Conservation (phyloP, 495 filamentous ascomycete species). For the Penicillium antarcticum region DNA sequence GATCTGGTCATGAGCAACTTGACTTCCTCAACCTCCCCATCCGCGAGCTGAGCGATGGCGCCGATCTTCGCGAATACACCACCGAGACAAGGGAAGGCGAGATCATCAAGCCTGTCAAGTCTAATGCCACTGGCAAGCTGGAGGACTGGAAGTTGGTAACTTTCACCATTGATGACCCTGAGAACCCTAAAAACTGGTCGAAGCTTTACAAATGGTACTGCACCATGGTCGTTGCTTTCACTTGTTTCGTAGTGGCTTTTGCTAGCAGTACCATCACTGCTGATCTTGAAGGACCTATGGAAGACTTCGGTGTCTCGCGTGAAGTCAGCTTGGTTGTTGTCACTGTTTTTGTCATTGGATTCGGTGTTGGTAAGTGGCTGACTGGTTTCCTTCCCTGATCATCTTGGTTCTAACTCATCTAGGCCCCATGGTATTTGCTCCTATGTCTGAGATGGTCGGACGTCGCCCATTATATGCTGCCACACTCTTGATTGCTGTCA, state of each 20-base stretch:
- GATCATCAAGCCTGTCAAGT: conserved; percentile 53
- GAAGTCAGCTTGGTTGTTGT: conserved; percentile 67
- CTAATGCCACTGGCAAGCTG: conserved; percentile 48
- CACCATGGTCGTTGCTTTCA: conserved; percentile 54
- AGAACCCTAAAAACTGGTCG: conserved; percentile 62
- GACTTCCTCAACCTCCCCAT: conserved; percentile 54
- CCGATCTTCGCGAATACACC: conserved; percentile 62
- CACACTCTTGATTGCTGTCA: conserved; percentile 58
- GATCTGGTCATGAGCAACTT: conserved; percentile 13
- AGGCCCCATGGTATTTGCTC: conserved; percentile 79
- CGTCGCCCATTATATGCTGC: conserved; percentile 60
- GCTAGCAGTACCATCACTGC: conserved; percentile 63
- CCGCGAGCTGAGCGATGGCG: conserved; percentile 55
- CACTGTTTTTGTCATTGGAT: conserved; percentile 75
- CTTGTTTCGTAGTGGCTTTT: conserved; percentile 68
- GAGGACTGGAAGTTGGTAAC: conserved; percentile 69
- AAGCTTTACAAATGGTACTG: conserved; percentile 62
- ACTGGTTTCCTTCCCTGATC: background rate
- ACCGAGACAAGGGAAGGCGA: conserved; percentile 56
- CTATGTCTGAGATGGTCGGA: conserved; percentile 69
- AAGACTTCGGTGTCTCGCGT: conserved; percentile 58
- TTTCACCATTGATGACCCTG: conserved; percentile 58
- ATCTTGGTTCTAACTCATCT: conserved; percentile 12
- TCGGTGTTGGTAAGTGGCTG: conserved; percentile 59
- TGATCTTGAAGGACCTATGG: conserved; percentile 56